Evolutionary conservation across 1,284 basidiomycete species (phyloP).

Genomic region (Trametes polyzona): DNA sequence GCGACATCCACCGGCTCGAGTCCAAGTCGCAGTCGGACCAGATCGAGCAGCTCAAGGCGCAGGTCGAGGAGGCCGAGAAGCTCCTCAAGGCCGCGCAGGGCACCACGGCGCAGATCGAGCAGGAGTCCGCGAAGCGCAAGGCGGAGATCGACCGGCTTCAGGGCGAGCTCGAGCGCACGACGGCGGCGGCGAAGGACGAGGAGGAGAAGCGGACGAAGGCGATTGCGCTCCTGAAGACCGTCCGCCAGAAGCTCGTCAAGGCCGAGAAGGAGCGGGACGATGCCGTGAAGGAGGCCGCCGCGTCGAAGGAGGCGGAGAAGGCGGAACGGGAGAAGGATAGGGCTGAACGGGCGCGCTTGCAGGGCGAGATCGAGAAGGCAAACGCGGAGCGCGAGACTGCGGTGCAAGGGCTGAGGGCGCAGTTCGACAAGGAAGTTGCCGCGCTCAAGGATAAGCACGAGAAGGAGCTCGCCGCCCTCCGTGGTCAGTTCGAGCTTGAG

Average conservation of each 20-base stretch:
- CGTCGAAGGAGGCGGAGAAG: conserved; percentile 60
- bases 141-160: conserved; percentile 59
- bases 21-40: conserved; percentile 75
- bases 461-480: conserved; percentile 67
- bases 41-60: conserved; percentile 69
- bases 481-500: conserved; percentile 79
- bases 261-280: conserved; percentile 93
- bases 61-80: conserved; percentile 72
- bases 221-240: conserved; percentile 86
- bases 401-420: conserved; percentile 62
- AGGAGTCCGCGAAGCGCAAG: conserved; percentile 51
- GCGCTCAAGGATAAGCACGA: conserved; percentile 70
- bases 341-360: conserved; percentile 57
- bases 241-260: conserved; percentile 91
- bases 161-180: conserved; percentile 64
- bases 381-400: conserved; percentile 75
- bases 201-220: conserved; percentile 97
- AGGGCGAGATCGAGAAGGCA: conserved; percentile 61
- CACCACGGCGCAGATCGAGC: conserved; percentile 49
- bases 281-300: conserved; percentile 55
- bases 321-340: conserved; percentile 67
- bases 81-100: conserved; percentile 61
- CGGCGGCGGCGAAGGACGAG: conserved; percentile 79
- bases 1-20: conserved; percentile 81
- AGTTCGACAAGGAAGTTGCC: conserved; percentile 79